Base-by-base conservation (phyloP, 768 basidiomycete genomes). In the Filobasidium wieringae region DNA sequence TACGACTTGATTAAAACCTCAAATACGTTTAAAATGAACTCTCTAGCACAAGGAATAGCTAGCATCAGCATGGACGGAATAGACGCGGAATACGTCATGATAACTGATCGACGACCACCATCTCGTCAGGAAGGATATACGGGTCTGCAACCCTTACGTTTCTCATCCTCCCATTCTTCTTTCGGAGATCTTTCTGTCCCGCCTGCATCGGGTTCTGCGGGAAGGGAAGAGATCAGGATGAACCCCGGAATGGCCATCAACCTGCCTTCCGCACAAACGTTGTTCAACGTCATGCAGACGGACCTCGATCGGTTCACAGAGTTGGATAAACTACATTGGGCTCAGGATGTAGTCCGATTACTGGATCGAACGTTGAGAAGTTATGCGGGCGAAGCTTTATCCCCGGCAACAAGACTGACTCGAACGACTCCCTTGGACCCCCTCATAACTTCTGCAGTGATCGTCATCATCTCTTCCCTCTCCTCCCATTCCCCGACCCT, bases 311-410 rank as follows among this genome's bases (percentile, higher is more conserved):
- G 36, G 12, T 79, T 80, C 57, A 82, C 83, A 64, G 84, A 84
- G 2, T 68, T 75, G 0, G 77, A 82, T 40, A 82, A 83, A 64
- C 72, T 93, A 5, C 77, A 80, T 27, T 96, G 90, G 89, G 81
- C 82, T 15, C 79, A 87, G 50, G 88, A 93, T 62, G 86, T 92
- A 56, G 72, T 91, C 57, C 80, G 82, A 65, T 81, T 92, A 58
- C 81, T 87, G 55, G 86, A 92, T 53, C 80, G 82, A 53, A 74
- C 78, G 0, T 75, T 74, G 17, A 45, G 65, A 19, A 66, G 73
- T 24, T 30, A 22, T 22, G 4, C 15, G 37, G 11, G 15, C 37
- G 4, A 40, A 11, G 14, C 43, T 47, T 12, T 14, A 11, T 11
- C 4, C 5, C 43, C 14, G 43, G 7, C 43, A 12, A 19, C 43